A percentile compares a stretch with the other conserved stretches of the same genome.
phyloP scores from a whole-genome alignment of 441 rosid genomes.

The Rhodomyrtus psidioides region DNA sequence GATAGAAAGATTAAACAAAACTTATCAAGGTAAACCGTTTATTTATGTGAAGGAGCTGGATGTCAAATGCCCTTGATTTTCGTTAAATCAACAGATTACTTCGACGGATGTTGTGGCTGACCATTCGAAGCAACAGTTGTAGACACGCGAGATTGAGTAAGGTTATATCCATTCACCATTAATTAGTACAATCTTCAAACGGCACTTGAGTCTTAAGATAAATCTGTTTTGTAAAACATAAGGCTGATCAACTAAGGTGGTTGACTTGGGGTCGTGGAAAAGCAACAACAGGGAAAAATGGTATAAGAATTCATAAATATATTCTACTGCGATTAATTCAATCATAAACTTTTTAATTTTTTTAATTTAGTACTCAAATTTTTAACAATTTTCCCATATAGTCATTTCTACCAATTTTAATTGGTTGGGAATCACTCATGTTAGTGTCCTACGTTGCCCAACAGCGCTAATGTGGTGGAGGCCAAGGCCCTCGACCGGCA shows the following conservation, averaged over 20 bases:
- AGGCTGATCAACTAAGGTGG: not conserved
- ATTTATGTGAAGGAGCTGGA: not conserved
- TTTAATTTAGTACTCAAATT: rapidly evolving
- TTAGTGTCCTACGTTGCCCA: too few relatives aligned
- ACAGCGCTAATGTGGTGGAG: not conserved
- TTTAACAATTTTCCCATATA: too few relatives aligned
- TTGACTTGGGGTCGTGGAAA: not conserved
- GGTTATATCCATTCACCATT: not conserved
- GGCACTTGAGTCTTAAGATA: not conserved
- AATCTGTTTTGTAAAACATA: not conserved
- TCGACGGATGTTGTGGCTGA: not conserved
- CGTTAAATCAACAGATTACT: not conserved
- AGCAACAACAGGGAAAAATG: not conserved
- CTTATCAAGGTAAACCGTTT: not conserved
- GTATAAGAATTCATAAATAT: not conserved
- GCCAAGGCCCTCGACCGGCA: not conserved
- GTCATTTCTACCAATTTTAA: too few relatives aligned
- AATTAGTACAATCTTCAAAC: not conserved
- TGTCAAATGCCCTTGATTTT: not conserved
- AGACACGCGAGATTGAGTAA: not conserved
- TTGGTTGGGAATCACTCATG: not conserved
- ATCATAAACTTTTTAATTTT: too few relatives aligned
- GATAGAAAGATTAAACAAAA: not conserved
- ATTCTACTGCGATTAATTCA: not conserved
- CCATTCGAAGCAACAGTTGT: not conserved